Evolutionary conservation across 2,329 filamentous ascomycete species (phyloP).

Genomic region (Penicillium occitanis): DNA sequence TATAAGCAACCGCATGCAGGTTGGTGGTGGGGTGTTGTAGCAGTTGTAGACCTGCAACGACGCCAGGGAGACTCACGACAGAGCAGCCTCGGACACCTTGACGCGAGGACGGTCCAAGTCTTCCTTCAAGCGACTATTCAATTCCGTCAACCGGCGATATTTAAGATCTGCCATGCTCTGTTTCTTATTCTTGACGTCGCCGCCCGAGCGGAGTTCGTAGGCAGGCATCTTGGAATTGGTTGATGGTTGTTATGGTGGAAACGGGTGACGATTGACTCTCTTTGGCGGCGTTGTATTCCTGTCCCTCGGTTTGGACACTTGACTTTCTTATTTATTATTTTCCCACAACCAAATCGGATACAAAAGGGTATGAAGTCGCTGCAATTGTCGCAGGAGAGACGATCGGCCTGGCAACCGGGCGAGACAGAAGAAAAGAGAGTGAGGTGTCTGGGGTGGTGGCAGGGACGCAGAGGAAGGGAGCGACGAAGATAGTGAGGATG

Average conservation of each 20-base stretch:
- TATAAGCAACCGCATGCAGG: neutral
- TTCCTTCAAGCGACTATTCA: conserved; percentile 93
- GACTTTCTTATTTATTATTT: neutral
- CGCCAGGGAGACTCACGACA: conserved; percentile 61
- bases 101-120: conserved; percentile 94
- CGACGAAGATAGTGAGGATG: conserved; percentile 7
- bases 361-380: conserved; percentile 1
- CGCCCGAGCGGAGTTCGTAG: conserved; percentile 66
- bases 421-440: conserved; percentile 17
- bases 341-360: neutral
- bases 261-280: neutral
- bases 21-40: conserved; percentile 4
- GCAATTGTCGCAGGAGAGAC: conserved; percentile 3
- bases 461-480: conserved; percentile 18
- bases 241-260: conserved; percentile 1
- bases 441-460: conserved; percentile 16
- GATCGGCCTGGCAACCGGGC: conserved; percentile 6
- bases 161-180: conserved; percentile 99
- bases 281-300: conserved; percentile 1
- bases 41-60: neutral
- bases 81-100: conserved; percentile 89
- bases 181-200: conserved; percentile 82
- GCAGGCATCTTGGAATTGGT: conserved; percentile 54
- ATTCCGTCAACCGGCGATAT: conserved; percentile 89
- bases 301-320: neutral